phyloP scores from a whole-genome alignment of 2,329 filamentous ascomycete genomes.

The Pestalotiopsis sp. region DNA sequence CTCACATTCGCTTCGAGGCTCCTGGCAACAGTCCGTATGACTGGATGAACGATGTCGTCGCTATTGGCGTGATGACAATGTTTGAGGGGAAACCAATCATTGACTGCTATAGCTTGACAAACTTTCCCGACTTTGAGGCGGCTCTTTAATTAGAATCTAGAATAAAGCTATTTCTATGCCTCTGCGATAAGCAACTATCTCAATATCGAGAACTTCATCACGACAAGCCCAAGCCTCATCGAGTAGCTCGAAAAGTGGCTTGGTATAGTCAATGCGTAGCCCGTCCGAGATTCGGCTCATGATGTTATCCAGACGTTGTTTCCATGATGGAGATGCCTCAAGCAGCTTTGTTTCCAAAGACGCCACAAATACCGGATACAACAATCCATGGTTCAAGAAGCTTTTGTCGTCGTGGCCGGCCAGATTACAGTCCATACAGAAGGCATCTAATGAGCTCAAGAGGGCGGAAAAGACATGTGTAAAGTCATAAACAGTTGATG shows the following conservation, averaged over 20 bases:
- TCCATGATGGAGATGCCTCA: background rate
- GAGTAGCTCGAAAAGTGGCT: background rate
- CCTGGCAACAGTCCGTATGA: conserved; percentile 19
- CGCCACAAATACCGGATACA: background rate
- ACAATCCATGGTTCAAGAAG: background rate
- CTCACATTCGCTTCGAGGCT: conserved; percentile 24
- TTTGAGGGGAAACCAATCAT: conserved; percentile 22
- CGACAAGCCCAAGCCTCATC: background rate
- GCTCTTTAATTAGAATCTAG: too few relatives aligned
- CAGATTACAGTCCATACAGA: background rate
- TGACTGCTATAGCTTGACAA: conserved; percentile 25
- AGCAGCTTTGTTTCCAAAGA: background rate
- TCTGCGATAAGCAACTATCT: background rate
- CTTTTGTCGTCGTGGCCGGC: background rate
- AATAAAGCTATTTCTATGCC: conserved; percentile 5
- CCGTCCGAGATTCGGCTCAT: background rate
- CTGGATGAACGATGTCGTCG: conserved; percentile 24
- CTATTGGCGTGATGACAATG: conserved; percentile 24
- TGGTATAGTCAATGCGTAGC: background rate
- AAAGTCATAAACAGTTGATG: background rate
- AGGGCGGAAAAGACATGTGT: background rate
- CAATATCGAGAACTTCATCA: conserved; percentile 8
- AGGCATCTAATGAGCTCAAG: background rate
- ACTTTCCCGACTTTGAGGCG: conserved; percentile 18
- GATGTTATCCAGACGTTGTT: background rate